These are phyloP conservation scores for Claviceps sorghi DNA, from an alignment of 2,329 filamentous ascomycete genomes.

Conservation along the genomic window DNA sequence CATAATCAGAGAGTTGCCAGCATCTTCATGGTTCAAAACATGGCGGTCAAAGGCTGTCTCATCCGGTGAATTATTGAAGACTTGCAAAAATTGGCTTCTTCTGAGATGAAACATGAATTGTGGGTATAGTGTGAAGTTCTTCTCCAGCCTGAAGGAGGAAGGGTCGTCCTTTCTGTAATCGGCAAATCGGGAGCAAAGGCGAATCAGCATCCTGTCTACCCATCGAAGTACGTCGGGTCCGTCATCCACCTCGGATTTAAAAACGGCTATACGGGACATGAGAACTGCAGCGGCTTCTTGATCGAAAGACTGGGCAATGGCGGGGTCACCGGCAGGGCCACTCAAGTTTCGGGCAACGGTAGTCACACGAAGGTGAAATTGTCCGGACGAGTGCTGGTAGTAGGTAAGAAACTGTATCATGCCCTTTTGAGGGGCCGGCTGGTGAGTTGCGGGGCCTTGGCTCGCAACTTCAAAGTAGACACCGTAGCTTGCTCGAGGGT, in stretches of 20 bases:
- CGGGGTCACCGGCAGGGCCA: conserved; percentile 84
- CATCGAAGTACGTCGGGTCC: conserved; percentile 95
- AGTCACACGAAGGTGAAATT: conserved; percentile 91
- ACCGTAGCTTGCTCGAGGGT: conserved; percentile 84
- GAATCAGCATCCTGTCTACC: conserved; percentile 97
- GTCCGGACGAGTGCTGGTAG: conserved; percentile 92
- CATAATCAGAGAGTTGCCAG: conserved; percentile 94
- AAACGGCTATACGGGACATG: conserved; percentile 98
- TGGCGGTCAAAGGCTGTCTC: conserved; percentile 99
- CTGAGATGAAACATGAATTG: conserved; percentile 99
- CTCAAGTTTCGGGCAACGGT: conserved; percentile 85
- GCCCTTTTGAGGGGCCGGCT: conserved; percentile 76
- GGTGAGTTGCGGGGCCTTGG: conserved; percentile 75
- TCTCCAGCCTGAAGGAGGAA: conserved; percentile 89
- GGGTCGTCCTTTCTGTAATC: conserved; percentile 98
- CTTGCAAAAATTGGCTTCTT: conserved; percentile 91
- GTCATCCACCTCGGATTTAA: conserved; percentile 96
- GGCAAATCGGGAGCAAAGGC: conserved; percentile 88
- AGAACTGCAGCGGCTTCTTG: conserved; percentile 94
- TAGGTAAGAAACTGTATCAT: conserved; percentile 98
- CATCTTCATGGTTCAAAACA: conserved; percentile 92
- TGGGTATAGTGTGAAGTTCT: conserved; percentile 97
- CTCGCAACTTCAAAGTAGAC: conserved; percentile 96
- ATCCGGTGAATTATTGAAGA: conserved; percentile 98
- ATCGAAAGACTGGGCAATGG: conserved; percentile 92